phyloP scores from a whole-genome alignment of 2,329 filamentous ascomycete genomes.

The Thielaviopsis musarum region DNA sequence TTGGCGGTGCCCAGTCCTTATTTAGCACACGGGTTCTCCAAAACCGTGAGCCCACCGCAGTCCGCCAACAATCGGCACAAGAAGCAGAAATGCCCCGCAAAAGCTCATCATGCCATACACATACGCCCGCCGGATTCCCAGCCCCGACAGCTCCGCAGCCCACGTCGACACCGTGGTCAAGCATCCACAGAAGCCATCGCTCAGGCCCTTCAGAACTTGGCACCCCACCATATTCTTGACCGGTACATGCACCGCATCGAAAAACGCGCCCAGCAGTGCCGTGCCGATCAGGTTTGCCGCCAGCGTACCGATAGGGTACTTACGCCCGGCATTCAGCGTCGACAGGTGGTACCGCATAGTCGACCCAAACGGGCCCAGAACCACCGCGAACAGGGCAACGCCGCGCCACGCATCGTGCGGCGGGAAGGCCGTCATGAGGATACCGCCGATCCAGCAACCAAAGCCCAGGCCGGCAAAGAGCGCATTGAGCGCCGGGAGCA shows the following conservation, averaged over 20 bases:
- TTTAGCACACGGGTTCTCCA: conserved; percentile 22
- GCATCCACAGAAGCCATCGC: conserved; percentile 52
- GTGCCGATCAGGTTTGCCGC: conserved; percentile 65
- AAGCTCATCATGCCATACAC: conserved; percentile 50
- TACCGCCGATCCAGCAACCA: conserved; percentile 62
- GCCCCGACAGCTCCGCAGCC: conserved; percentile 40
- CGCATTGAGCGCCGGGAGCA: conserved; percentile 40
- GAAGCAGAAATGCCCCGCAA: conserved; percentile 34
- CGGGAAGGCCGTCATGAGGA: conserved; percentile 55
- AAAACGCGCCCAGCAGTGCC: conserved; percentile 55
- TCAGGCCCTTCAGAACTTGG: conserved; percentile 48
- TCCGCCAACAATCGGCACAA: conserved; percentile 60
- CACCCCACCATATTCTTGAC: conserved; percentile 41
- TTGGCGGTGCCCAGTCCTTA: too few species aligned
- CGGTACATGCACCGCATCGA: conserved; percentile 56
- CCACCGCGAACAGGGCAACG: conserved; percentile 54
- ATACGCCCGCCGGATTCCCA: conserved; percentile 43
- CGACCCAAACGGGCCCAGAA: conserved; percentile 71
- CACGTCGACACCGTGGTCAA: conserved; percentile 52
- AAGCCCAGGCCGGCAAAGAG: conserved; percentile 46
- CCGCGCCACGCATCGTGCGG: conserved; percentile 57
- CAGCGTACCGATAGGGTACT: conserved; percentile 80
- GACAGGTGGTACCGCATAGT: conserved; percentile 59
- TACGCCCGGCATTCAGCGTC: conserved; percentile 49
- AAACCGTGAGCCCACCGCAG: conserved; percentile 53